Conservation (phyloP, 768 basidiomycete species). For the Pulveroboletus sp. region DNA sequence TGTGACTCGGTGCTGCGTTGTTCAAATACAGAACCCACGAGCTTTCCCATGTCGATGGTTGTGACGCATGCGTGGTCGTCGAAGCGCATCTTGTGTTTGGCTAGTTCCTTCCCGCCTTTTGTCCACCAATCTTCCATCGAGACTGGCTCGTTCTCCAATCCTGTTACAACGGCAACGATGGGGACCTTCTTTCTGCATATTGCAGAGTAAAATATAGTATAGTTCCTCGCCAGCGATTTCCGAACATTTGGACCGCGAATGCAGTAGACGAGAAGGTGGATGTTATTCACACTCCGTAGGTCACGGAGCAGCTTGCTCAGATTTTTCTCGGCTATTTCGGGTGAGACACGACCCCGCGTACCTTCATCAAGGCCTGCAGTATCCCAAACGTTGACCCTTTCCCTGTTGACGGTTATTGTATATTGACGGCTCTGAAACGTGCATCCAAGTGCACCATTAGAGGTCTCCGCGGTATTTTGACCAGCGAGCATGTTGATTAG, state of each 20-base stretch:
- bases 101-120: slow-evolving; percentile 29
- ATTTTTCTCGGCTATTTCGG: slow-evolving; percentile 24
- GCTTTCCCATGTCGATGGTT: slow-evolving; percentile 23
- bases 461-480: slow-evolving; percentile 25
- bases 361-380: slow-evolving; percentile 31
- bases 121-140: slow-evolving; percentile 39
- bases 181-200: slow-evolving; percentile 30
- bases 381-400: slow-evolving; percentile 27
- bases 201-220: slow-evolving; percentile 28
- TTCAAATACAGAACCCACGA: slow-evolving; percentile 13
- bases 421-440: slow-evolving; percentile 33
- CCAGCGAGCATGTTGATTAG: slow-evolving; percentile 40
- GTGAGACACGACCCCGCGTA: slow-evolving; percentile 21
- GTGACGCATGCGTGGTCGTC: slow-evolving; percentile 40
- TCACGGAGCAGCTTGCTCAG: slow-evolving; percentile 28
- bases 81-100: slow-evolving; percentile 33
- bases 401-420: slow-evolving; percentile 12
- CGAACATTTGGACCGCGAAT: slow-evolving; percentile 28
- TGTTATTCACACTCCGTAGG: slow-evolving; percentile 26
- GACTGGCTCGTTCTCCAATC: slow-evolving; percentile 29
- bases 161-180: slow-evolving; percentile 31
- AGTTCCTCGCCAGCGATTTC: slow-evolving; percentile 27
- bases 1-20: slow-evolving; percentile 20
- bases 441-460: slow-evolving; percentile 30
- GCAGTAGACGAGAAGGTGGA: slow-evolving; percentile 32